phyloP scores from a whole-genome alignment of 208 protist species.

The Naegleria fowleri region DNA sequence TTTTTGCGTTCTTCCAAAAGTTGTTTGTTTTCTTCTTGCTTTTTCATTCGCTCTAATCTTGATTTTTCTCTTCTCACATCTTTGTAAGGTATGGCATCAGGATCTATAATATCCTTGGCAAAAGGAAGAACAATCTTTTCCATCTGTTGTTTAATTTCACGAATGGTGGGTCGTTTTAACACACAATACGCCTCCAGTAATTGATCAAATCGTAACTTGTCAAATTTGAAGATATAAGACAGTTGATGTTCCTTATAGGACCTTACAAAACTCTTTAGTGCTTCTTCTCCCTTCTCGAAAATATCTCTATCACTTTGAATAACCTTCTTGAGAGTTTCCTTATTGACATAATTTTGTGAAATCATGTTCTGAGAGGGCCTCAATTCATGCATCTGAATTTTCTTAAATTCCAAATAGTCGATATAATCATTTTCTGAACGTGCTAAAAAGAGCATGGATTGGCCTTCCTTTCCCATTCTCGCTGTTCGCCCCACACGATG shows the following conservation, averaged over 20 bases:
- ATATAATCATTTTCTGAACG: constrained; percentile 84
- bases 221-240: constrained; percentile 81
- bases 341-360: constrained; percentile 39
- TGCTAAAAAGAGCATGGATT: constrained; percentile 81
- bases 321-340: constrained; percentile 47
- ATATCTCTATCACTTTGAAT: constrained; percentile 47
- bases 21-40: constrained; percentile 2
- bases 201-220: constrained; percentile 47
- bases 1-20: background rate
- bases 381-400: constrained; percentile 66
- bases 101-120: background rate
- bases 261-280: constrained; percentile 81
- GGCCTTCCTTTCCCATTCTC: constrained; percentile 81
- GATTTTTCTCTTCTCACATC: background rate
- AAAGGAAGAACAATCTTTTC: background rate
- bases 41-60: background rate
- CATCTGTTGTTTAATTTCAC: background rate
- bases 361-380: constrained; percentile 32
- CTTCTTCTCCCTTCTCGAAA: constrained; percentile 62
- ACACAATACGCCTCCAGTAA: background rate
- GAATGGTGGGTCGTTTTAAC: background rate
- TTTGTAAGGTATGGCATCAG: background rate
- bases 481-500: constrained; percentile 93
- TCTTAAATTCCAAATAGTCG: constrained; percentile 76
- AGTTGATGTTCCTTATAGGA: constrained; percentile 87